These are phyloP conservation scores for Pyrenopolyporus hunteri DNA, from an alignment of 495 filamentous ascomycete species.

Conservation along the genomic window DNA sequence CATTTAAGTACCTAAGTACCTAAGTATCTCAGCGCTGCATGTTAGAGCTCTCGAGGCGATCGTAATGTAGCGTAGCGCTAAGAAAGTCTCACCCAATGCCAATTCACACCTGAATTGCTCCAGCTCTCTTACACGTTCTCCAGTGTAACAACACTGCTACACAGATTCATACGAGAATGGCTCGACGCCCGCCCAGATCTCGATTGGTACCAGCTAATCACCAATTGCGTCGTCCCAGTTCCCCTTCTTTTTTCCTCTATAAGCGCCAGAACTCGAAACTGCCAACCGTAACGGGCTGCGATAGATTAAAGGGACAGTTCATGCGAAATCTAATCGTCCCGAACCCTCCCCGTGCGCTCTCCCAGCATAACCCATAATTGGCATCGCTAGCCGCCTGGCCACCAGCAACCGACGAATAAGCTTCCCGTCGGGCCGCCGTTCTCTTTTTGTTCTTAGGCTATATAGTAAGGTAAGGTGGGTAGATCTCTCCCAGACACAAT, in stretches of 20 bases:
- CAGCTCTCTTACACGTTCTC: neutral
- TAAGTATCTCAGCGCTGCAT: neutral
- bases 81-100: neutral
- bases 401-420: slow-evolving; percentile 14
- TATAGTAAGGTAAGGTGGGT: too few species aligned
- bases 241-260: neutral
- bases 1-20: neutral
- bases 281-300: slow-evolving; percentile 6
- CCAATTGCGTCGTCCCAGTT: slow-evolving; percentile 6
- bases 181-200: neutral
- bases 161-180: neutral
- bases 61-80: slow-evolving; percentile 8
- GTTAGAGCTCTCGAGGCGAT: neutral
- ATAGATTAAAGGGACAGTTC: slow-evolving; percentile 29
- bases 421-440: neutral
- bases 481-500: neutral
- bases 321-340: slow-evolving; percentile 14
- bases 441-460: slow-evolving; percentile 12
- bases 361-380: slow-evolving; percentile 26
- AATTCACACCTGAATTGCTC: too few species aligned
- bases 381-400: slow-evolving; percentile 29
- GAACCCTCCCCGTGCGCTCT: slow-evolving; percentile 5
- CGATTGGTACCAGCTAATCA: slow-evolving; percentile 13
- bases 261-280: slow-evolving; percentile 11
- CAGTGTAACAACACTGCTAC: neutral